Evolutionary conservation across 148 eudicot genomes (phyloP), one percentile per base, ranked within the genome.

Genomic region (Arctostaphylos glauca): DNA sequence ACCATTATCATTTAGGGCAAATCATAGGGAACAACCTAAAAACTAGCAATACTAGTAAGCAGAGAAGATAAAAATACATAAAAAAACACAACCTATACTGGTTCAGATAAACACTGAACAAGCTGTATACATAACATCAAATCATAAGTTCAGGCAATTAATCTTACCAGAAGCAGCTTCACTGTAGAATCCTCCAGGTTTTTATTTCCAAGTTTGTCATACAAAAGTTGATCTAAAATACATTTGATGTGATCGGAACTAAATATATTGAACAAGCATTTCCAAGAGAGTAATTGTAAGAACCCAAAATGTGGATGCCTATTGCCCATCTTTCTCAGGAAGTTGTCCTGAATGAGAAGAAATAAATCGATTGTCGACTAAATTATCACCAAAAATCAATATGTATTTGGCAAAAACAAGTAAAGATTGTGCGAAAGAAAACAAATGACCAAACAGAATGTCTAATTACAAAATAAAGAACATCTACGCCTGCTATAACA

Each of bases 101-200:
- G 41, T 53, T 15, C 4, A 55, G 19, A 52, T 50, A 53, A n/a
- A 49, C 18, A 47, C 52, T 74, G 58, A 74, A 82, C 46, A 56
- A 44, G 41, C 2, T 81, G 72, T 76, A 73, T 54, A 38, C 3
- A 58, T 50, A 23, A 19, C 31, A 15, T 62, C 67, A 64, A 18
- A 15, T 53, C n/a, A 41, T 68, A 81, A 71, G 14, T n/a, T 55
- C 52, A 25, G 54, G 48, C 13, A 81, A 44, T 62, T 48, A 66
- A 60, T 80, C 94, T 91, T 90, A 94, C 99, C 85, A 86, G 84
- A 81, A 96, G 91, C 72, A 96, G 94, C 78, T 90, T 85, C 81
- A 89, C 62, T 49, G 89, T 78, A 77, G 90, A 84, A 59, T 85
- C 88, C 79, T 86, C 83, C 76, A 85, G 72, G 53, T 58, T 54